Percentiles rank a stretch among this genome's conserved stretches.
Evolutionary conservation across 345 rosid genomes (phyloP).

Genomic region (Kandelia obovata): DNA sequence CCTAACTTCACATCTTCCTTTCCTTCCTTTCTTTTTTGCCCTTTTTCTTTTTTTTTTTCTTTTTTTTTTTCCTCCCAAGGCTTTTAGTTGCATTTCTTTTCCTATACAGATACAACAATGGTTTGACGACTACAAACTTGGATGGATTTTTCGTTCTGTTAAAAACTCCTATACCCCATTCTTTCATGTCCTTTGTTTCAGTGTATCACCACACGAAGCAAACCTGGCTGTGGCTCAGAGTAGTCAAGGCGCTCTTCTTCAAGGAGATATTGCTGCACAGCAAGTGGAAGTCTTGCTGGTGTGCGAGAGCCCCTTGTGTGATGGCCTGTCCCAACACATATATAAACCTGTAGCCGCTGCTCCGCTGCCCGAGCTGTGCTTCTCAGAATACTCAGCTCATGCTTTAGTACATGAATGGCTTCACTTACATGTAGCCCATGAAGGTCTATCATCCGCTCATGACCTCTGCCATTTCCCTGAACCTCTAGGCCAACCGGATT

Average conservation of each 20-base stretch:
- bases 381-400: constrained; percentile 69
- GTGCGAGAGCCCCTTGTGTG: constrained; percentile 93
- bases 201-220: constrained; percentile 81
- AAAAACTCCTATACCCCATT: constrained; percentile 41
- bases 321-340: constrained; percentile 98
- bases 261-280: constrained; percentile 82
- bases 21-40: not conserved
- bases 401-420: constrained; percentile 82
- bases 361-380: constrained; percentile 68
- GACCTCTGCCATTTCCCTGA: constrained; percentile 63
- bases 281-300: constrained; percentile 83
- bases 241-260: constrained; percentile 89
- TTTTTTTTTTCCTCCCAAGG: constrained; percentile 8
- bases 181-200: constrained; percentile 35
- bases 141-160: constrained; percentile 30
- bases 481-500: constrained; percentile 63
- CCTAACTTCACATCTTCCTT: constrained; percentile 1
- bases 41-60: not conserved
- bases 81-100: constrained; percentile 42
- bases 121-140: constrained; percentile 21
- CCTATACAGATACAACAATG: constrained; percentile 62
- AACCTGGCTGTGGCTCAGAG: constrained; percentile 91
- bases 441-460: constrained; percentile 89
- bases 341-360: constrained; percentile 82
- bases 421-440: constrained; percentile 93